These are phyloP conservation scores for Claviceps purpurea DNA, from an alignment of 2,329 filamentous ascomycete species.

Conservation along the genomic window DNA sequence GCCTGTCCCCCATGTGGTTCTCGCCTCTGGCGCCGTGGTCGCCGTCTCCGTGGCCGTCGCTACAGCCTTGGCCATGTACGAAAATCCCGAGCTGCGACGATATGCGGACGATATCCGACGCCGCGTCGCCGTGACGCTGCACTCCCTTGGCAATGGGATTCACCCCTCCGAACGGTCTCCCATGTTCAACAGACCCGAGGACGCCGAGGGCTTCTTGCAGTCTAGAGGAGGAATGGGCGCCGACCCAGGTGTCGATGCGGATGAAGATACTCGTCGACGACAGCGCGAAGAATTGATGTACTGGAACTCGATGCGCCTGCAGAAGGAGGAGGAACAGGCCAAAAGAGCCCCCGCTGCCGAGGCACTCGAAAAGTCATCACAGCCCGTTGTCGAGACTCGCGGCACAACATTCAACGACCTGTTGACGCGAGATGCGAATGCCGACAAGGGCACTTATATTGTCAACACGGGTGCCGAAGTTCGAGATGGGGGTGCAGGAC, in stretches of 20 bases:
- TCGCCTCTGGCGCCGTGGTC: conserved; percentile 44
- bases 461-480: conserved; percentile 42
- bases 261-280: conserved; percentile 45
- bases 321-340: conserved; percentile 33
- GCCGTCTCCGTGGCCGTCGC: conserved; percentile 44
- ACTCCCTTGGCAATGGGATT: conserved; percentile 45
- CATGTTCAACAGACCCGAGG: conserved; percentile 51
- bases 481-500: conserved; percentile 26
- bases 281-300: conserved; percentile 53
- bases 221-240: conserved; percentile 30
- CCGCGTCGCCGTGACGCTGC: conserved; percentile 45
- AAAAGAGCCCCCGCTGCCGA: neutral
- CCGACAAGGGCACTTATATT: conserved; percentile 41
- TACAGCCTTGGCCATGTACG: conserved; percentile 47
- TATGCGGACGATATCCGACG: conserved; percentile 48
- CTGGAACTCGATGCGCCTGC: conserved; percentile 45
- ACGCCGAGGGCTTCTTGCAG: conserved; percentile 49
- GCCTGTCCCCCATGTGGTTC: conserved; percentile 40
- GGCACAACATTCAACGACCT: conserved; percentile 46
- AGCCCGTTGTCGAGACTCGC: conserved; percentile 3
- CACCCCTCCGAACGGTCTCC: conserved; percentile 35
- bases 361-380: neutral
- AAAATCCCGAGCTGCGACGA: conserved; percentile 49
- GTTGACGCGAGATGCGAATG: conserved; percentile 34
- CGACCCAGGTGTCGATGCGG: conserved; percentile 42